Evolutionary conservation across 108 stramenopile species (phyloP).

Genomic region (Cafeteria roenbergensis): DNA sequence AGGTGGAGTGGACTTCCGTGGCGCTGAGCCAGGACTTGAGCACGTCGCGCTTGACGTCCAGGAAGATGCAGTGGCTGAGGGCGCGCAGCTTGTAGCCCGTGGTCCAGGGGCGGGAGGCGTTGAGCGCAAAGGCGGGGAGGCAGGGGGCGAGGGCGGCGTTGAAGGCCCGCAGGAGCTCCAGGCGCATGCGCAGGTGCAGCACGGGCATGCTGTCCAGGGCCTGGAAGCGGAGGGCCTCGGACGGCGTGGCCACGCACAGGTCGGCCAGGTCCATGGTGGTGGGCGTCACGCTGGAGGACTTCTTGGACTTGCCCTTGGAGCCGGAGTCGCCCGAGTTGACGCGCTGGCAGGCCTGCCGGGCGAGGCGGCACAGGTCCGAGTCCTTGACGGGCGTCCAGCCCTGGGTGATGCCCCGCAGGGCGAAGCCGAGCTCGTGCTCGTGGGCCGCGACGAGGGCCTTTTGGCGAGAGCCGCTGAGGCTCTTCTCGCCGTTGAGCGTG

Average conservation of each 20-base stretch:
- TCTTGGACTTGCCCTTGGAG: neutral
- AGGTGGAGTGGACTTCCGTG: neutral
- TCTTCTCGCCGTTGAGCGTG: neutral
- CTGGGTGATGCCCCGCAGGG: neutral
- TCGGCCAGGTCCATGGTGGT: neutral
- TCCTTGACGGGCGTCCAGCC: neutral
- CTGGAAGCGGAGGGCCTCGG: neutral
- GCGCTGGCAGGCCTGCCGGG: neutral
- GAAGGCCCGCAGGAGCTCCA: neutral
- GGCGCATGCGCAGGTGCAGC: neutral
- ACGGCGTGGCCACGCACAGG: neutral
- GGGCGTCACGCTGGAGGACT: neutral
- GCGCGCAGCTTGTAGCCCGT: neutral
- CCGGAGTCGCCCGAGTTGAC: neutral
- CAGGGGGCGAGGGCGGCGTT: neutral
- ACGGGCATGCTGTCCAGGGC: neutral
- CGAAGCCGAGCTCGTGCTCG: neutral
- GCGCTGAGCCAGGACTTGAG: neutral
- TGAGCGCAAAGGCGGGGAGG: neutral
- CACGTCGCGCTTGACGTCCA: neutral
- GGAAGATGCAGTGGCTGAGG: neutral
- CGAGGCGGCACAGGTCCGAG: neutral
- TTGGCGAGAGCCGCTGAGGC: no score
- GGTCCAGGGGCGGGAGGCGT: neutral
- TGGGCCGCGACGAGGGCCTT: neutral